Evolutionary conservation across 2,329 filamentous ascomycete genomes (phyloP), one percentile per base, ranked within the genome.

Genomic region (Aureobasidium sp.): DNA sequence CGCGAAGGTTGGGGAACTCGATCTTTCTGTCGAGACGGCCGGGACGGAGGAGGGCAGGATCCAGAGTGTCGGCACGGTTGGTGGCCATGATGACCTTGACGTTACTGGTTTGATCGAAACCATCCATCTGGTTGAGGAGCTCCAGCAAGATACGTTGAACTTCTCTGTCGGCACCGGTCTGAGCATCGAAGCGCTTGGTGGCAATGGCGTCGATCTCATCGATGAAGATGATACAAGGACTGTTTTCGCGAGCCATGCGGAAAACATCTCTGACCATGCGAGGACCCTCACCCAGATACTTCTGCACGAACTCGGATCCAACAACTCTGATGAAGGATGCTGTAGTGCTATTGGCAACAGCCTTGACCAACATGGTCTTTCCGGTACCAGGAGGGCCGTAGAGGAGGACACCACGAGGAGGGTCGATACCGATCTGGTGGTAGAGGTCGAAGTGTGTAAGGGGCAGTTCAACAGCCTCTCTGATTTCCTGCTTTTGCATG

Each of bases 71-170:
- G 67, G 94, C 93, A 74, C 94, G 89, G 81, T 99, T 99, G 68
- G 94, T 99, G 68, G 94, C 94, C 94, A 99, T 99, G 79, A 99
- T 99, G 74, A 99, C 94, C 81, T 99, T 99, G 77, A 99, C 94
- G 76, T 99, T 99, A 74, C 91, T 90, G 0, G 91, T 96, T 77
- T 99, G 94, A 76, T 99, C 94, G 80, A 99, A 99, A 67, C 94
- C 94, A 74, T 99, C 94, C 94, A 99, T 99, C 78, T 99, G 94
- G 79, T 99, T 99, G 66, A 99, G 87, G 68, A 99, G 81, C 76
- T 99, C 94, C 64, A 99, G 87, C 63, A 99, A 81, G 71, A 99
- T 99, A 82, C 94, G 93, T 80, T 99, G 94, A 17, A 99, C 94
- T 78, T 99, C 94, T 78, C 94, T 86, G 73, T 99, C 94, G 67